Base-by-base conservation (phyloP, 129 eudicot species). In the Smallanthus sonchifolius region DNA sequence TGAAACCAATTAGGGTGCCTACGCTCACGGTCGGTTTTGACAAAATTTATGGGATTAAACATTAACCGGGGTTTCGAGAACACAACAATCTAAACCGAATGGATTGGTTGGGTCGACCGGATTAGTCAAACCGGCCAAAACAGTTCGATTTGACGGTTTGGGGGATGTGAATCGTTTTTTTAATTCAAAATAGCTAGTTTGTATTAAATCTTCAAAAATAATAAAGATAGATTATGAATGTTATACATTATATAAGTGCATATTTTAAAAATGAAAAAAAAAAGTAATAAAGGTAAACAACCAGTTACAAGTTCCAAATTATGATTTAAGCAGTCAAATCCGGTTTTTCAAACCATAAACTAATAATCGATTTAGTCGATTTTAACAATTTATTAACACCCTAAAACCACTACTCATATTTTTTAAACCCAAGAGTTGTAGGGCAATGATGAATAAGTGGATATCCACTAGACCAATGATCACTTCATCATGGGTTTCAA, bases 401-500 rank as follows among this genome's bases (percentile, higher is more conserved):
- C 24, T 15, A 56, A 3, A 9, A 56, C 15, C 13, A 56, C 35
- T 56, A 24, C 63, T 24, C 24, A 56, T 15, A 48, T 49, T 56
- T 20, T 56, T 10, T 45, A 56, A 69, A 34, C 32, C 32, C 38
- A 69, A 15, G 11, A 20, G 30, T 51, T 51, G 75, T 54, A 71
- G 65, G 70, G 42, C 28, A 45, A 30, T 6, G 9, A 74, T 19
- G 16, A 9, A 60, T 60, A 75, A 20, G 65, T 48, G 62, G 10
- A 34, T 47, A 35, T 59, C 38, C 64, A 48, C 51, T 35, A 48
- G 24, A 62, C 24, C 16, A 67, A 77, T 77, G 76, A 69, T 78
- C 65, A 78, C 65, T 60, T 70, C 45, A 78, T 78, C 77, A 70
- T 70, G 72, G 72, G 7, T 77, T 60, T 69, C 65, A 77, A 69